Evolutionary conservation across 1,284 basidiomycete genomes (phyloP).

Genomic region (Cutaneotrichosporon spelunceum): DNA sequence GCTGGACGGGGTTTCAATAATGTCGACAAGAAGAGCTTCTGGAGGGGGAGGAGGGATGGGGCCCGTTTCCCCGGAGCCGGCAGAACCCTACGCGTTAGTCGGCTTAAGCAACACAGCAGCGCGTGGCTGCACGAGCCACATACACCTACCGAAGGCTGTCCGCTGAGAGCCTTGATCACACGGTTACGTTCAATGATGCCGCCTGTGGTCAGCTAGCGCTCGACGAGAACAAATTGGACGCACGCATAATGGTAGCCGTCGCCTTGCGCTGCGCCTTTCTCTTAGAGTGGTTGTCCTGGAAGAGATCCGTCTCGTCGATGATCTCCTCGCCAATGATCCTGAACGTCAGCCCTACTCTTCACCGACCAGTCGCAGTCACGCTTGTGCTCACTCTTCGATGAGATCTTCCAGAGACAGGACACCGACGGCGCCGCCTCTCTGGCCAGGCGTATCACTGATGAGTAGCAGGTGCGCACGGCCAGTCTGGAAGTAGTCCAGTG

Average conservation of each 20-base stretch:
- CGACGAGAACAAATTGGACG: constrained; percentile 16
- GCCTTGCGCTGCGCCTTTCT: constrained; percentile 65
- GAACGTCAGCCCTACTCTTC: constrained; percentile 14
- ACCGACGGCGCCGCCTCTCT: constrained; percentile 73
- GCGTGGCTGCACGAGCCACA: not conserved
- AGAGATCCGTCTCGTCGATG: constrained; percentile 82
- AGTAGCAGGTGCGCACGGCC: constrained; percentile 90
- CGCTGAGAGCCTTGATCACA: constrained; percentile 43
- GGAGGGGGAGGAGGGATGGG: too few relatives aligned
- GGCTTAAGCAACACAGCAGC: not conserved
- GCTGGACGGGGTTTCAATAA: constrained; percentile 2
- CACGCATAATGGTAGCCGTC: constrained; percentile 71
- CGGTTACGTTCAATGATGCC: constrained; percentile 53
- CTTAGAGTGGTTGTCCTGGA: constrained; percentile 78
- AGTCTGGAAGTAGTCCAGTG: constrained; percentile 71
- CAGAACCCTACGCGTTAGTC: not conserved
- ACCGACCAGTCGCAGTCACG: not conserved
- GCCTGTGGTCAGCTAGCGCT: constrained; percentile 27
- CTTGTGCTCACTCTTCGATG: constrained; percentile 46
- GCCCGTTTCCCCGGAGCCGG: too few relatives aligned
- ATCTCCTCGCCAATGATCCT: constrained; percentile 54
- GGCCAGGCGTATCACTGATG: constrained; percentile 77
- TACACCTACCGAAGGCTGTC: constrained; percentile 39
- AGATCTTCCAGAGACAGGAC: constrained; percentile 60
- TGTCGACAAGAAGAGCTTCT: constrained; percentile 17